phyloP scores from a whole-genome alignment of 2,329 filamentous ascomycete genomes.

The Colletotrichum liaoningense region DNA sequence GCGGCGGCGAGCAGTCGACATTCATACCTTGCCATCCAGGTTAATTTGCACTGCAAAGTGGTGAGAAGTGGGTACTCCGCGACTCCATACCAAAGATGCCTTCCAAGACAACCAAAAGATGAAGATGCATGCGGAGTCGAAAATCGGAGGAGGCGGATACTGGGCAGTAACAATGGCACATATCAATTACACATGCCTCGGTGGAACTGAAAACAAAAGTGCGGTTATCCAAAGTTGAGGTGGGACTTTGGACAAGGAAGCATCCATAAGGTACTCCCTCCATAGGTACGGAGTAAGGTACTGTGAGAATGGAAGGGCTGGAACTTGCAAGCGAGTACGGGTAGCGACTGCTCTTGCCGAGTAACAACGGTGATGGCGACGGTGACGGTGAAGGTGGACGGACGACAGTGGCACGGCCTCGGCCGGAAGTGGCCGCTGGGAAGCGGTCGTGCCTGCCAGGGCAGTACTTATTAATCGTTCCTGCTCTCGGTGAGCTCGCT shows the following conservation, averaged over 20 bases:
- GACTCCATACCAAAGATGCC: conserved; percentile 5
- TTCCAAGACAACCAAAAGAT: background rate
- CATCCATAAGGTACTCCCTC: background rate
- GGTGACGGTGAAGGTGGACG: conserved; percentile 15
- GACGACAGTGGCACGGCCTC: conserved; percentile 7
- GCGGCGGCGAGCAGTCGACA: background rate
- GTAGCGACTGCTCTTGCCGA: background rate
- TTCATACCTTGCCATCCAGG: background rate
- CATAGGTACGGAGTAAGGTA: too few relatives aligned
- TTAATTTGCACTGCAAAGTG: conserved; percentile 21
- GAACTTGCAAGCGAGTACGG: background rate
- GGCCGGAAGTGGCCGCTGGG: conserved; percentile 24
- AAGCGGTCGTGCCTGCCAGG: background rate
- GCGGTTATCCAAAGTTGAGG: background rate
- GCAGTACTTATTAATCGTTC: too few relatives aligned
- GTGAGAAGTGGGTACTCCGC: conserved; percentile 12
- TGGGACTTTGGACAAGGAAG: background rate
- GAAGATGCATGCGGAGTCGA: conserved; percentile 10
- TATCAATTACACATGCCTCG: background rate
- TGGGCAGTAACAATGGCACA: background rate
- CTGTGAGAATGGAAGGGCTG: background rate
- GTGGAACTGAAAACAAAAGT: background rate
- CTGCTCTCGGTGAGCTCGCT: background rate
- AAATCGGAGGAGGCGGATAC: conserved; percentile 3
- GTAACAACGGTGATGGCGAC: conserved; percentile 8